Conservation (phyloP, 345 rosid species). For the Boechera divaricarpa region DNA sequence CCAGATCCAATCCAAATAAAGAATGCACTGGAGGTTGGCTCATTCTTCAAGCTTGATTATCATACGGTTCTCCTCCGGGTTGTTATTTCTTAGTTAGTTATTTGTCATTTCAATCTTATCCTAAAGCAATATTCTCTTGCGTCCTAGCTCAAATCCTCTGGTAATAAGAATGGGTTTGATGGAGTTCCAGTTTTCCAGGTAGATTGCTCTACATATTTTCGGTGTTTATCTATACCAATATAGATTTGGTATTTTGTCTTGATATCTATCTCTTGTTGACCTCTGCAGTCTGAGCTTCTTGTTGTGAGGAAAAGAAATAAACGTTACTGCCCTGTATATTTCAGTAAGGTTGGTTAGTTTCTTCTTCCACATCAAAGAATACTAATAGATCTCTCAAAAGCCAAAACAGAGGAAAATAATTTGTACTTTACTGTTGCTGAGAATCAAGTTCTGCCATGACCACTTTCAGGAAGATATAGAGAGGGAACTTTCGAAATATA, state of each 20-base stretch:
- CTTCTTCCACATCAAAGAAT: neutral
- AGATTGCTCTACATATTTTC: constrained; percentile 6
- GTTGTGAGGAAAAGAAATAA: constrained; percentile 78
- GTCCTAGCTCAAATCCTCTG: constrained; percentile 66
- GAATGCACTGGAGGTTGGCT: constrained; percentile 84
- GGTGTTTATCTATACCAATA: constrained; percentile 5
- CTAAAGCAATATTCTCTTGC: constrained; percentile 28
- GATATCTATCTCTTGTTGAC: neutral
- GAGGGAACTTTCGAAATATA: constrained; percentile 75
- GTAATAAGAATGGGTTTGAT: constrained; percentile 68
- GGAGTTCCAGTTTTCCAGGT: constrained; percentile 99
- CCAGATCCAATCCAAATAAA: constrained; percentile 94
- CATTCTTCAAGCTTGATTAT: neutral
- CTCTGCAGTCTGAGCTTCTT: constrained; percentile 89
- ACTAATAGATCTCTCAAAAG: neutral
- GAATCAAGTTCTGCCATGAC: neutral
- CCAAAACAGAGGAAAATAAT: neutral
- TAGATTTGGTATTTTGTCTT: constrained; percentile 2
- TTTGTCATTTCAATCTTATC: constrained; percentile 5
- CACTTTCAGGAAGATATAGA: constrained; percentile 82
- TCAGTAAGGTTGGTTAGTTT: constrained; percentile 88
- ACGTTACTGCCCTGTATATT: constrained; percentile 91
- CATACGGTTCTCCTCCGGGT: too few species aligned
- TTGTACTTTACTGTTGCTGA: neutral
- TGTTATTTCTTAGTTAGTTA: neutral